Base-by-base conservation (phyloP, 345 rosid species). In the Linum usitatissimum region DNA sequence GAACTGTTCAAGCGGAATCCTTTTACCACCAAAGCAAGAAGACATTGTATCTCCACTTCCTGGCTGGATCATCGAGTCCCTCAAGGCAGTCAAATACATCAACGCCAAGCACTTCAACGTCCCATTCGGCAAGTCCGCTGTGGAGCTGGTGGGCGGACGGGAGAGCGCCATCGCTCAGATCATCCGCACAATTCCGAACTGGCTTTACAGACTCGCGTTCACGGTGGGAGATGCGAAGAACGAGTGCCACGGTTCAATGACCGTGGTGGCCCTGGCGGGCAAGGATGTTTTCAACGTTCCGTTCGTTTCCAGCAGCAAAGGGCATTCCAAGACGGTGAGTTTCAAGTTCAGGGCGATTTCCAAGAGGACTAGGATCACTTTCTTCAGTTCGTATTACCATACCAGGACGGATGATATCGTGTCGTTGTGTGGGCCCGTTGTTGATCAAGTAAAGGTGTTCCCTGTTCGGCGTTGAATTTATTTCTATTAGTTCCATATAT, bases 21-120 rank as follows among this genome's bases (percentile, higher is more conserved):
- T 93, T 55, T 85, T 93, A 28, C 99, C 99, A 30, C 97, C 99
- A 0, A 81, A 63, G 66, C 91, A 84, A 79, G 84, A 86, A 75
- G 99, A 93, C 72, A 60, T 74, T 56, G 82, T 86, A 57, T 93
- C 99, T 3, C 99, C 99, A 12, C 84, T n/a, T 93, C 99, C 99
- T 0, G 96, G 95, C 9, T 93, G 99, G 99, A 93, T 93, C 54
- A 84, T 93, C 9, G 98, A 87, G 71, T 92, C 98, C 2, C 95
- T 89, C 21, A 92, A 92, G 73, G 91, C 98, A 2, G 95, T 87
- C 57, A 93, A 90, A 66, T 93, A 87, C 84, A 93, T 90, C 0
- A 96, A 87, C 72, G 68, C 86, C 6, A 78, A 77, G 76, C 76
- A 87, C 83, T 93, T 87, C 76, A 83, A 83, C 12, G 86, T 93